phyloP scores from a whole-genome alignment of 768 basidiomycete genomes.

The Rhizopogon rudus region DNA sequence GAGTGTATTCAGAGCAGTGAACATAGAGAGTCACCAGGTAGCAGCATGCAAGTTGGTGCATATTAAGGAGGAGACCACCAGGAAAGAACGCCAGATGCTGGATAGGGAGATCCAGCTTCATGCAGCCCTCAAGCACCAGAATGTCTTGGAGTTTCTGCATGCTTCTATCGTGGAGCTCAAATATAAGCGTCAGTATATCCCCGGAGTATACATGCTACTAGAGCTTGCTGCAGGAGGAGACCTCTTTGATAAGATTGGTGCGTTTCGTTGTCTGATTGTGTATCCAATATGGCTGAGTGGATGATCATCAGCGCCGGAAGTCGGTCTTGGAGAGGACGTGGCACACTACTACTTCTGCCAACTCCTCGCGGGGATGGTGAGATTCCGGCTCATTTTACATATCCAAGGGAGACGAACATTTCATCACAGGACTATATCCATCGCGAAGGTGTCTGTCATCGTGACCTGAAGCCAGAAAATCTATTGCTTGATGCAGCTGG shows the following conservation, averaged over 20 bases:
- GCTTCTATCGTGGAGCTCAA: constrained; percentile 70
- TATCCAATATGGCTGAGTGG: background rate
- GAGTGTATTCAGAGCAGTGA: constrained; percentile 80
- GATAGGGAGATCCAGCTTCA: constrained; percentile 95
- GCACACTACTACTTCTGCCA: constrained; percentile 91
- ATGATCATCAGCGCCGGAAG: constrained; percentile 67
- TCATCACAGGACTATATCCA: constrained; percentile 73
- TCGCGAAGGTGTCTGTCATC: constrained; percentile 85
- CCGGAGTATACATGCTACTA: constrained; percentile 88
- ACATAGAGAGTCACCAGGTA: constrained; percentile 57
- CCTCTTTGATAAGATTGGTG: constrained; percentile 97
- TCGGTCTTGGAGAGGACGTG: constrained; percentile 80
- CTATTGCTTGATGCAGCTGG: constrained; percentile 81
- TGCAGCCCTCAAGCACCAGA: constrained; percentile 65
- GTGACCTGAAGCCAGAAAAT: constrained; percentile 97
- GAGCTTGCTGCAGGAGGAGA: constrained; percentile 94
- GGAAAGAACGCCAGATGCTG: constrained; percentile 69
- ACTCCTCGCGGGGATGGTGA: constrained; percentile 75
- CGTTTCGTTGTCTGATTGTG: constrained; percentile 19
- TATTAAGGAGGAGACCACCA: constrained; percentile 57
- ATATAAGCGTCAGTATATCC: constrained; percentile 51
- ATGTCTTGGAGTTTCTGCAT: constrained; percentile 82
- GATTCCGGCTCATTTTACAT: constrained; percentile 16
- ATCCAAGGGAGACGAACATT: background rate
- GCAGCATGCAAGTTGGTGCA: constrained; percentile 86